A percentile compares a stretch with the other conserved stretches of the same genome.
Evolutionary conservation across 1,284 basidiomycete species (phyloP).

Genomic region (Anthracocystis panici-leucophaei): DNA sequence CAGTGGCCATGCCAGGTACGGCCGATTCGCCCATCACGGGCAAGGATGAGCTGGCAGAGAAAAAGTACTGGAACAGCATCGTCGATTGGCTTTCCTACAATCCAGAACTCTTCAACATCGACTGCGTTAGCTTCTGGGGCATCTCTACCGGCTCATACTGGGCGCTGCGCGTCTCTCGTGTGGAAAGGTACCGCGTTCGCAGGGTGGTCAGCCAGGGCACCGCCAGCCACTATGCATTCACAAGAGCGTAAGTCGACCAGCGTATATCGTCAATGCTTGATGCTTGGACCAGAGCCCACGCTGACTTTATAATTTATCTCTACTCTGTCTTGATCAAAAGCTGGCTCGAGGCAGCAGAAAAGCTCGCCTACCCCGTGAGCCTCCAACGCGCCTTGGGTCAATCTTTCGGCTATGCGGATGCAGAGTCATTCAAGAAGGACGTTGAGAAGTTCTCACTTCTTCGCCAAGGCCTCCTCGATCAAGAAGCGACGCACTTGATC

Average conservation of each 20-base stretch:
- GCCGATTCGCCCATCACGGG: constrained; percentile 49
- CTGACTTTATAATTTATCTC: not conserved
- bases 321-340: constrained; percentile 1
- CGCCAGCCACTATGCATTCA: constrained; percentile 48
- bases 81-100: constrained; percentile 43
- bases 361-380: constrained; percentile 41
- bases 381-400: constrained; percentile 34
- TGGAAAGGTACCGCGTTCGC: constrained; percentile 19
- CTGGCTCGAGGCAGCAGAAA: constrained; percentile 49
- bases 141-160: constrained; percentile 47
- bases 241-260: constrained; percentile 22
- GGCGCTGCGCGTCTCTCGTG: constrained; percentile 34
- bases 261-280: too few relatives aligned
- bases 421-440: constrained; percentile 29
- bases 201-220: constrained; percentile 45
- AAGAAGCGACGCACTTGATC: constrained; percentile 18
- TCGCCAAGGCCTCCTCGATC: constrained; percentile 39
- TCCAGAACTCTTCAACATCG: constrained; percentile 11
- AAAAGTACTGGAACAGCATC: constrained; percentile 35
- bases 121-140: constrained; percentile 45
- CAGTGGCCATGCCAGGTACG: constrained; percentile 44
- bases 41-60: constrained; percentile 9
- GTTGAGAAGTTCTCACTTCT: constrained; percentile 42
- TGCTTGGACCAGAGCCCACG: not conserved
- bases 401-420: constrained; percentile 38